A percentile compares a stretch with the other conserved stretches of the same genome.
phyloP scores from a whole-genome alignment of 1,284 basidiomycete genomes.

The Rhodotorula mucilaginosa region DNA sequence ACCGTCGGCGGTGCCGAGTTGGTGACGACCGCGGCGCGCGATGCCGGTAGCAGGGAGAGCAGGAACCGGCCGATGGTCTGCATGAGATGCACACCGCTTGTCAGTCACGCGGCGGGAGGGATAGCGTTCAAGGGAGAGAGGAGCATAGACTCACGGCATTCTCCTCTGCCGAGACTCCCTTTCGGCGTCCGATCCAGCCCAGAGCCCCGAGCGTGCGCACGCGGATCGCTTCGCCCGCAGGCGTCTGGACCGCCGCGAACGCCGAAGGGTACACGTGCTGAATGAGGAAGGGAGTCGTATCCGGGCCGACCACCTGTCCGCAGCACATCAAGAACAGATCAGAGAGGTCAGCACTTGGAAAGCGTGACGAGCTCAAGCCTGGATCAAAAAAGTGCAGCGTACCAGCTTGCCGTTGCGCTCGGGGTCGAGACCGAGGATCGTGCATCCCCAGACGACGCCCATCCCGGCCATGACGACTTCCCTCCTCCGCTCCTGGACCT shows the following conservation, averaged over 20 bases:
- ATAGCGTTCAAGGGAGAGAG: no score
- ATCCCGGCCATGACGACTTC: constrained; percentile 41
- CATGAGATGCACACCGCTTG: not conserved
- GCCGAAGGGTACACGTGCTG: constrained; percentile 26
- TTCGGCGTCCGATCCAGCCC: constrained; percentile 72
- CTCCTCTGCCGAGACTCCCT: constrained; percentile 51
- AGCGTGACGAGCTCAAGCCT: not conserved
- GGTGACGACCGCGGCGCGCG: constrained; percentile 10
- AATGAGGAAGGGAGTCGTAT: constrained; percentile 32
- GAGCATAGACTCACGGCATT: not conserved
- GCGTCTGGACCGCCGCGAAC: constrained; percentile 30
- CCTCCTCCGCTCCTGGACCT: constrained; percentile 28
- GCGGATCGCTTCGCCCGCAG: constrained; percentile 35
- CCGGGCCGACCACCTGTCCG: constrained; percentile 22
- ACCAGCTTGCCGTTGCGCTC: constrained; percentile 59
- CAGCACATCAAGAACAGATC: not conserved
- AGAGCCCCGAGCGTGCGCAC: constrained; percentile 62
- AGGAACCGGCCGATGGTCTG: constrained; percentile 69
- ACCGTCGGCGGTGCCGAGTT: constrained; percentile 44
- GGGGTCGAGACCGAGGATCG: constrained; percentile 47
- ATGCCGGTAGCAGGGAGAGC: constrained; percentile 56
- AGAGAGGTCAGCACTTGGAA: not conserved
- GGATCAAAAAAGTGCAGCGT: constrained; percentile 39
- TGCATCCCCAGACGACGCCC: constrained; percentile 52
- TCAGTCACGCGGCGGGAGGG: no score